Base-by-base conservation (phyloP, 2,329 filamentous ascomycete genomes). In the Curvularia verruculosa region DNA sequence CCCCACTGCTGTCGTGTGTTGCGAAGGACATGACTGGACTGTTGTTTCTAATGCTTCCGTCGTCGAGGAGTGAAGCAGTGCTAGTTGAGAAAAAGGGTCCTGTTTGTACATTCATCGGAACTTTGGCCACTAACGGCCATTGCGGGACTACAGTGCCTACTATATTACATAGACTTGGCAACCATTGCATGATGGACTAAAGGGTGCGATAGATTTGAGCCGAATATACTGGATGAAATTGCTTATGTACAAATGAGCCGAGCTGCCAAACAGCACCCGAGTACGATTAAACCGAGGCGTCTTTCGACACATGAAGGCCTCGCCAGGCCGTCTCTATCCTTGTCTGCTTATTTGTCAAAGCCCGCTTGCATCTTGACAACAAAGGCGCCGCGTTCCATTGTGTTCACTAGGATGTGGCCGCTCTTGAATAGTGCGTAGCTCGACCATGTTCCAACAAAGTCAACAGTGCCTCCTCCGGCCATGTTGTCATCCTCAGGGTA, bases 381-480 rank as follows among this genome's bases (percentile, higher is more conserved):
- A 48, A 74, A 77, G 1, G 63, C 75, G 48, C 76, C 76, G 29
- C 76, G 62, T 66, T 78, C 76, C 72, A 78, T 78, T 1, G 75
- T 77, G 56, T 78, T 78, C 41, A 78, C 70, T 21, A 77, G 67
- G 34, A 77, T 75, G 46, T 71, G 74, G 1, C 75, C 75, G 47
- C 72, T 75, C 70, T 75, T 75, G 61, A 77, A 78, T 7, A 72
- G 60, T 13, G 72, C 74, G 59, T 80, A 81, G 52, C 71, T 76
- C 31, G 74, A 75, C 79, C 79, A 81, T 1, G 75, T 77, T 10
- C 79, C 78, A 5, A 79, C 75, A 59, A 80, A 81, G 44, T 77
- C 71, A 6, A 80, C 63, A 5, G 65, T 64, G n/a, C 79, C 79
- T 23, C 76, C 77, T 5, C 73, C 70, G 3, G 71, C 65, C 43